Evolutionary conservation across 1,284 basidiomycete species (phyloP), one percentile per base, ranked within the genome.

Genomic region (Trametes pubescens): DNA sequence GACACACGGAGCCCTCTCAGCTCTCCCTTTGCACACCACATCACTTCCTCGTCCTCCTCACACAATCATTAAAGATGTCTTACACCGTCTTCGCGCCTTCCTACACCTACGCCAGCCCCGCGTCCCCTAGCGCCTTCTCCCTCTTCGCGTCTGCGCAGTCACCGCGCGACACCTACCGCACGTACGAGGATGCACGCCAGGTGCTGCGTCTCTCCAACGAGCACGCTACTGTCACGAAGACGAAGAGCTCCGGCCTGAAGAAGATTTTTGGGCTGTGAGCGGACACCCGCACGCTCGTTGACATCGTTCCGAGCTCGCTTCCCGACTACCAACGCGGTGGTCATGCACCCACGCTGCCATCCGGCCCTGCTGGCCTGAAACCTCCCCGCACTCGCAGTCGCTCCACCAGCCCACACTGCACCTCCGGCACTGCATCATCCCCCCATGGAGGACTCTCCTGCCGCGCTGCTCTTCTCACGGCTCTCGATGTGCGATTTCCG

Each of bases 131-230:
- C 59, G 71, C 71, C 2, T 74, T 75, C 65, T 61, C 55, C 51
- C 64, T 75, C 44, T 74, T 73, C 65, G 26, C 66, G 4, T 51
- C 66, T 48, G 64, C 69, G 16, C 71, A 73, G 55, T 72, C 71
- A 16, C 73, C 72, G 1, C 70, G 72, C 47, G 72, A 74, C 51
- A 69, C 69, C 43, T 69, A 75, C 59, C 54, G 62, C 54, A 65
- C 71, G 65, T 72, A 69, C 62, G 72, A 72, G 48, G 72, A 73
- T 35, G 66, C 71, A n/a, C 65, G 68, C 40, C 59, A 64, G 49
- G 67, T 51, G 67, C 51, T 65, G 65, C 65, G 48, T 64, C 60
- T 64, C 55, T 49, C 64, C 52, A 62, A 61, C 60, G 62, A 61
- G 47, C 47, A 54, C n/a, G 22, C 51, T 13, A 54, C 53, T 48